These are phyloP conservation scores for Pichia nakasei DNA, from an alignment of 805 yeast genomes.

Conservation along the genomic window DNA sequence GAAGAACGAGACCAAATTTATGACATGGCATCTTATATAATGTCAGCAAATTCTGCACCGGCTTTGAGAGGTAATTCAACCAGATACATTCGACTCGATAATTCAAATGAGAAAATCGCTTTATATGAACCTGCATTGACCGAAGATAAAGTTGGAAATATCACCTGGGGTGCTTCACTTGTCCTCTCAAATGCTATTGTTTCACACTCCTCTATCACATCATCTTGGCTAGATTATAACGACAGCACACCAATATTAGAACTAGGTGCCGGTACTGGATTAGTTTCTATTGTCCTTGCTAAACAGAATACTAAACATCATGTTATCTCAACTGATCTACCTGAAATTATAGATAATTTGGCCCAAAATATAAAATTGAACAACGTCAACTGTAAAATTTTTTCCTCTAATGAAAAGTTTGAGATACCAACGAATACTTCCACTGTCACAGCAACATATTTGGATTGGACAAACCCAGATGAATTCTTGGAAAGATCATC, in stretches of 20 bases:
- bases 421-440: conserved; percentile 23
- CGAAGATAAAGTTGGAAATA: conserved; percentile 78
- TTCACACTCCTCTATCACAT: conserved; percentile 11
- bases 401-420: background rate
- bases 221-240: background rate
- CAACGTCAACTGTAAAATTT: conserved; percentile 17
- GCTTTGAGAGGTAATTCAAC: conserved; percentile 69
- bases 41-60: conserved; percentile 79
- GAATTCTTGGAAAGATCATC: conserved; percentile 15
- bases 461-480: conserved; percentile 74
- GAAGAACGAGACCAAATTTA: conserved; percentile 34
- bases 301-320: conserved; percentile 34
- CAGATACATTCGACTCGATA: conserved; percentile 46
- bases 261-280: conserved; percentile 94
- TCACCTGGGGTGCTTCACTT: conserved; percentile 93
- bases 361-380: conserved; percentile 51
- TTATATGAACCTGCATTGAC: conserved; percentile 82
- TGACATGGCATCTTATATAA: conserved; percentile 50
- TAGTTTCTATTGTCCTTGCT: conserved; percentile 68
- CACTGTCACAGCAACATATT: conserved; percentile 10
- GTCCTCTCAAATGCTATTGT: conserved; percentile 52
- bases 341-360: conserved; percentile 67
- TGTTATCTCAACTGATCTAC: conserved; percentile 63
- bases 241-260: conserved; percentile 42
- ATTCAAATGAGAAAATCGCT: conserved; percentile 26